phyloP scores from a whole-genome alignment of 2,329 filamentous ascomycete genomes.

The Graphium sp. region DNA sequence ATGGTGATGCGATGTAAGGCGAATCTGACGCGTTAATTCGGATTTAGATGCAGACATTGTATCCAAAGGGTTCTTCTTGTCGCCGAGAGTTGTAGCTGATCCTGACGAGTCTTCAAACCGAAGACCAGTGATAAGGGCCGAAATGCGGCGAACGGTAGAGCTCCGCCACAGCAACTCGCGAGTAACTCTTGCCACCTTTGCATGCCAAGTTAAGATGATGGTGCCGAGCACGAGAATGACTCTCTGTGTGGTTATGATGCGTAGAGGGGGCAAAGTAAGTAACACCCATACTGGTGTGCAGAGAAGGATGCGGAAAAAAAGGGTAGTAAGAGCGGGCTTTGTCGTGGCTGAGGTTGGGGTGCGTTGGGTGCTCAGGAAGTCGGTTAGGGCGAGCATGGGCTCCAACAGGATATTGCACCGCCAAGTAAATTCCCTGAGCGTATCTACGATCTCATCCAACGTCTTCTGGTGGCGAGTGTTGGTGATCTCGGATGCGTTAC shows the following conservation, averaged over 20 bases:
- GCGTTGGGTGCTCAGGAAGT: slow-evolving; percentile 81
- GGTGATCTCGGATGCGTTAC: slow-evolving; percentile 37
- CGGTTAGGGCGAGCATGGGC: slow-evolving; percentile 73
- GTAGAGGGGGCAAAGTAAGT: slow-evolving; percentile 65
- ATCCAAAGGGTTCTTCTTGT: no score
- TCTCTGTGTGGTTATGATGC: slow-evolving; percentile 73
- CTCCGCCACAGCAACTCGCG: slow-evolving; percentile 87
- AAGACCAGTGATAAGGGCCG: slow-evolving; percentile 64
- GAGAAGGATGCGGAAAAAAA: slow-evolving; percentile 78
- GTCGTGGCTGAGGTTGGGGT: slow-evolving; percentile 87
- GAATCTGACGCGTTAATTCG: slow-evolving; percentile 28
- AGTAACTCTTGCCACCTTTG: slow-evolving; percentile 67
- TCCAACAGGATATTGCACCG: slow-evolving; percentile 86
- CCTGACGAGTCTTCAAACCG: slow-evolving; percentile 52
- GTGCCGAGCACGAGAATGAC: slow-evolving; percentile 79
- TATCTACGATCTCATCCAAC: slow-evolving; percentile 92
- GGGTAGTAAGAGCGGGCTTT: slow-evolving; percentile 69
- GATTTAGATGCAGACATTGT: no score
- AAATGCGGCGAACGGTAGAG: slow-evolving; percentile 50
- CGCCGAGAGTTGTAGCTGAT: no score
- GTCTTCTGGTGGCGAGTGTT: slow-evolving; percentile 78
- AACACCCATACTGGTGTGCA: slow-evolving; percentile 79
- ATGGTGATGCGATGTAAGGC: slow-evolving; percentile 11
- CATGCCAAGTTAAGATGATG: slow-evolving; percentile 79
- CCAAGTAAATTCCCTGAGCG: slow-evolving; percentile 74